These are phyloP conservation scores for Zygosaccharomyces siamensis DNA, from an alignment of 805 yeast genomes.

Conservation along the genomic window DNA sequence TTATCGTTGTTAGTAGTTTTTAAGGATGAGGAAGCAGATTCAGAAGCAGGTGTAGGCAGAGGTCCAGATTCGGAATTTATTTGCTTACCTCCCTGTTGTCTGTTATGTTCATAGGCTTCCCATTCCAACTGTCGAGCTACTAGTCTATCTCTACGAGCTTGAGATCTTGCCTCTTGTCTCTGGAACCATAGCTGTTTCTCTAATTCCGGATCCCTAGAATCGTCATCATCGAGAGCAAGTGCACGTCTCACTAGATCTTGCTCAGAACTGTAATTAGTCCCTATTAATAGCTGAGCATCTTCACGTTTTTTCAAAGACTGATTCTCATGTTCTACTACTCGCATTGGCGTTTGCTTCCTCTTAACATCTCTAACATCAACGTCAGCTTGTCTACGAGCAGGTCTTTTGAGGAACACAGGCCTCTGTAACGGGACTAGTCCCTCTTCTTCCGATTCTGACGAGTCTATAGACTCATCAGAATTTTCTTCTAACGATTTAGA, in stretches of 20 bases:
- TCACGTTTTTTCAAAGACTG: constrained; percentile 10
- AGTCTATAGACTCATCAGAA: constrained; percentile 11
- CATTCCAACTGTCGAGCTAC: constrained; percentile 25
- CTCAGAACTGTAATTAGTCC: constrained; percentile 24
- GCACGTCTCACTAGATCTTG: constrained; percentile 22
- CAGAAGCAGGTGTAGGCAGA: not conserved
- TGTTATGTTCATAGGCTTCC: constrained; percentile 26
- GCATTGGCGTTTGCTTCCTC: constrained; percentile 5
- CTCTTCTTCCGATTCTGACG: constrained; percentile 16
- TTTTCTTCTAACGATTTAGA: constrained; percentile 2
- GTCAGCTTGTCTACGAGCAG: not conserved
- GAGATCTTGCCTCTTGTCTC: constrained; percentile 21
- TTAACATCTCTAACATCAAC: constrained; percentile 5
- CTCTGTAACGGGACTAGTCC: constrained; percentile 22
- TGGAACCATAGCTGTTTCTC: constrained; percentile 25
- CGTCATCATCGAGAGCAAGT: constrained; percentile 27
- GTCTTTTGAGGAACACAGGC: constrained; percentile 26
- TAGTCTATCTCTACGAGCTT: constrained; percentile 20
- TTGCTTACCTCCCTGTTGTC: constrained; percentile 9
- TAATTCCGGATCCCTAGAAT: constrained; percentile 20
- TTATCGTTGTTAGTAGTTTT: not conserved
- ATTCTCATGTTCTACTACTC: constrained; percentile 18
- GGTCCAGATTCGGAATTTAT: not conserved
- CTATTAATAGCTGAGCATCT: constrained; percentile 8
- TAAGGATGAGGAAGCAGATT: not conserved